phyloP scores from a whole-genome alignment of 768 basidiomycete species.

The Podaxis sp. region DNA sequence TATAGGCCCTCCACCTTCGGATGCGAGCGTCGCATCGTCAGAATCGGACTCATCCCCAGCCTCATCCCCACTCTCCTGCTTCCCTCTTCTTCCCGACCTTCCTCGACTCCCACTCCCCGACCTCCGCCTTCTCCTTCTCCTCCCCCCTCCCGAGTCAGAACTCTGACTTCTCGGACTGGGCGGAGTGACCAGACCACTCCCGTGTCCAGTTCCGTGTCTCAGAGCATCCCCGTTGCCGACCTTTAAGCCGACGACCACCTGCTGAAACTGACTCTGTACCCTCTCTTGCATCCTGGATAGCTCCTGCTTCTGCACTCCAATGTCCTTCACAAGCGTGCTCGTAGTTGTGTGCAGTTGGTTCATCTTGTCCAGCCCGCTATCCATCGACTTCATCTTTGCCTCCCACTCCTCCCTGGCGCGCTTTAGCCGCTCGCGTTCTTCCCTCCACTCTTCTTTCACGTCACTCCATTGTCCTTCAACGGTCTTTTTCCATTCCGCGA shows the following conservation, averaged over 20 bases:
- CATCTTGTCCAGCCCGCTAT: slow-evolving; percentile 46
- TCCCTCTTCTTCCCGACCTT: slow-evolving; percentile 16
- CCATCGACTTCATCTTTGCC: slow-evolving; percentile 45
- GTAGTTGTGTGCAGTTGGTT: slow-evolving; percentile 29
- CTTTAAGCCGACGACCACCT: background rate
- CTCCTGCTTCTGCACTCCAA: slow-evolving; percentile 20
- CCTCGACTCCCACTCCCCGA: slow-evolving; percentile 25
- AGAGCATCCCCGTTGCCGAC: slow-evolving; percentile 32
- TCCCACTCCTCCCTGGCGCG: slow-evolving; percentile 84
- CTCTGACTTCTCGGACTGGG: slow-evolving; percentile 72
- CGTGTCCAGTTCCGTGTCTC: slow-evolving; percentile 19
- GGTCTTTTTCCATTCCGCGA: slow-evolving; percentile 69
- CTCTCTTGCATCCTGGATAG: slow-evolving; percentile 15
- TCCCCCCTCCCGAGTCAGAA: slow-evolving; percentile 45
- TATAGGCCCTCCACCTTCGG: slow-evolving; percentile 20
- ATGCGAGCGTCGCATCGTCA: slow-evolving; percentile 25
- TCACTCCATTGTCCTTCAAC: slow-evolving; percentile 78
- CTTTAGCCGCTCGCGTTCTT: slow-evolving; percentile 72
- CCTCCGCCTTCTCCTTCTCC: slow-evolving; percentile 30
- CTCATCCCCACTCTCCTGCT: slow-evolving; percentile 14
- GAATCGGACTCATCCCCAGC: slow-evolving; percentile 11
- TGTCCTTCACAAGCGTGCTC: slow-evolving; percentile 12
- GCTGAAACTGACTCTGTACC: slow-evolving; percentile 11
- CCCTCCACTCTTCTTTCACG: slow-evolving; percentile 78
- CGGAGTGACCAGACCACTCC: slow-evolving; percentile 63